Conservation (phyloP, 2,329 filamentous ascomycete species). For the Colletotrichum sp. region DNA sequence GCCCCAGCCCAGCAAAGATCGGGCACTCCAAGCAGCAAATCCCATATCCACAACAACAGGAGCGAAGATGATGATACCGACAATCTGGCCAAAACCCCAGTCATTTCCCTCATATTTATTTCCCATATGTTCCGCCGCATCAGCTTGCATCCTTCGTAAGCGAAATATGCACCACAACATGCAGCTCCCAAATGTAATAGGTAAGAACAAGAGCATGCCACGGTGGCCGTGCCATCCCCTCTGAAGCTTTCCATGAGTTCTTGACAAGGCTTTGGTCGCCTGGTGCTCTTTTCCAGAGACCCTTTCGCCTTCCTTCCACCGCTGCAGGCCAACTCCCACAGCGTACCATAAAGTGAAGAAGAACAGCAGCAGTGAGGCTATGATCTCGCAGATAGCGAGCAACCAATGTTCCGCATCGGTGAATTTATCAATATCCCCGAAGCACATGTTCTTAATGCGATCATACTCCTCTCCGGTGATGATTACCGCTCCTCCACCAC, state of each 20-base stretch:
- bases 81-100: conserved; percentile 21
- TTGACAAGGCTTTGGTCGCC: no score
- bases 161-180: neutral
- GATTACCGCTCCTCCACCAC: no score
- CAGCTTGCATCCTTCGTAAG: neutral
- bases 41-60: neutral
- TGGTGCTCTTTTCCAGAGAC: no score
- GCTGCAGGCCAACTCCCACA: neutral
- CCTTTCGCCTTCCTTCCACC: no score
- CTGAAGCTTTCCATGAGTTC: no score
- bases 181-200: neutral
- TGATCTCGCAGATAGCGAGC: neutral
- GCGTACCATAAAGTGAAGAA: neutral
- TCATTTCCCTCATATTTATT: neutral
- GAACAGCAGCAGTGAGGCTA: neutral
- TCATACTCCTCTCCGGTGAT: no score
- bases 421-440: no score
- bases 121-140: no score
- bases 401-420: no score
- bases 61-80: neutral
- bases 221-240: neutral
- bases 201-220: neutral
- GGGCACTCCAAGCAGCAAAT: neutral
- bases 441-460: no score
- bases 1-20: neutral